Evolutionary conservation across 2,329 filamentous ascomycete species (phyloP), one percentile per base, ranked within the genome.

Genomic region (Pyrenophora teres): DNA sequence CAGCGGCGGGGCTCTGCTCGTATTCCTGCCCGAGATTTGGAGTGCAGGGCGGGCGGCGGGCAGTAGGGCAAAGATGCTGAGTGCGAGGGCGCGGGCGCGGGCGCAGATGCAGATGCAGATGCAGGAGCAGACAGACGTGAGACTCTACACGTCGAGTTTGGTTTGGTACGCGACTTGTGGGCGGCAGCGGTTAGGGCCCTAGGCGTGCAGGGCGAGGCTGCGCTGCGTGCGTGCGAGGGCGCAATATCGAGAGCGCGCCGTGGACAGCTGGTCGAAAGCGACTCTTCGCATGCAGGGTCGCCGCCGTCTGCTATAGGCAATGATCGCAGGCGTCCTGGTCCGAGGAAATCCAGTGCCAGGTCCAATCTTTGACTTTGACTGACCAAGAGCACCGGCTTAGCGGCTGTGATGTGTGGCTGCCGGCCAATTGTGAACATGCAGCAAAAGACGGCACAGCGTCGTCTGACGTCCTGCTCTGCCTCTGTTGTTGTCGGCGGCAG

Each of bases 391-490:
- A 54, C 46, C 54, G 48, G 54, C 45, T 43, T 60, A 60, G 57
- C 62, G 61, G 52, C 57, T 45, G 50, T 56, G 52, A 41, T 54
- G 56, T 61, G 59, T 67, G 63, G 64, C 60, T 67, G 61, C 52
- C 44, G 55, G 46, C 56, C 59, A 59, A 60, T 58, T 54, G 62
- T 45, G 50, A 53, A 50, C 52, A 56, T 56, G 45, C 62, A 60
- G 42, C 13, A 49, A 33, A 58, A 57, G 53, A 59, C 60, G 56
- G 54, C 55, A 60, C 56, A 23, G 47, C 59, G 63, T 63, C 62
- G 62, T 57, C 62, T 66, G 63, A 66, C 49, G 31, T 44, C 27
- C 15, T 13, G 35, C 27, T 21, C 23, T 25, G 33, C 25, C 25
- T 30, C 9, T 30, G 27, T 30, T 9, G 27, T 30, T 23, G 46